phyloP scores from a whole-genome alignment of 768 basidiomycete species.

The Agaricus sinodeliciosus region DNA sequence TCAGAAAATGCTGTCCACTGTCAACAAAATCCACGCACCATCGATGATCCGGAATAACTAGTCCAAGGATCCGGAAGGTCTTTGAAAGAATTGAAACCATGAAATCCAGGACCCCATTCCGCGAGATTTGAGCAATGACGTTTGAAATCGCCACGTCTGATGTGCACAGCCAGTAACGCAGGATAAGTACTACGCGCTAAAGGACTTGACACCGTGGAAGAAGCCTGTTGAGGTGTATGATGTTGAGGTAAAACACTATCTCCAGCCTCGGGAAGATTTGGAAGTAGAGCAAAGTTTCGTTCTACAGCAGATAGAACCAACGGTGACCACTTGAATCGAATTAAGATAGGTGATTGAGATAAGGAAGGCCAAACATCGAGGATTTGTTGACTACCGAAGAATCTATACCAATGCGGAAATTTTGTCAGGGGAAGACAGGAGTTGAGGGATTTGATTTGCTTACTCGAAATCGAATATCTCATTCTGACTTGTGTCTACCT shows the following conservation, averaged over 20 bases:
- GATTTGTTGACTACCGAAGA: conserved; percentile 43
- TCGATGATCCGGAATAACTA: conserved; percentile 10
- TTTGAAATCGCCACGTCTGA: conserved; percentile 51
- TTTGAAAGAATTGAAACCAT: conserved; percentile 44
- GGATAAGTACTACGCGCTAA: conserved; percentile 20
- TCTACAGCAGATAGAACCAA: conserved; percentile 43
- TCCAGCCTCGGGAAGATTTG: conserved; percentile 11
- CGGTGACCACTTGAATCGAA: conserved; percentile 46
- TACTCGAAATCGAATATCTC: conserved; percentile 44
- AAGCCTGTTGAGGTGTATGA: conserved; percentile 8
- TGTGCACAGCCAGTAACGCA: conserved; percentile 47
- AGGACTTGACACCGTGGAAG: conserved; percentile 11
- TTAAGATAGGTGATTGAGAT: conserved; percentile 35
- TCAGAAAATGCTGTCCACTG: not conserved
- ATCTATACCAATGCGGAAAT: conserved; percentile 19
- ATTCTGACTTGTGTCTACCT: conserved; percentile 13
- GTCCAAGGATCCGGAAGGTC: conserved; percentile 36
- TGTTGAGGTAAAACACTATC: not conserved
- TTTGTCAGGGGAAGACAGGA: too few species aligned
- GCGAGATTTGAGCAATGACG: conserved; percentile 48
- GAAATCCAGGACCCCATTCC: conserved; percentile 35
- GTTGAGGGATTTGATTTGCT: conserved; percentile 12
- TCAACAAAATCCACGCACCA: not conserved
- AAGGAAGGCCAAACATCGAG: conserved; percentile 19
- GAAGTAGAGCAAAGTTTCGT: conserved; percentile 36